Evolutionary conservation across 768 basidiomycete genomes (phyloP).

Genomic region (Hortiboletus flavorubellus): DNA sequence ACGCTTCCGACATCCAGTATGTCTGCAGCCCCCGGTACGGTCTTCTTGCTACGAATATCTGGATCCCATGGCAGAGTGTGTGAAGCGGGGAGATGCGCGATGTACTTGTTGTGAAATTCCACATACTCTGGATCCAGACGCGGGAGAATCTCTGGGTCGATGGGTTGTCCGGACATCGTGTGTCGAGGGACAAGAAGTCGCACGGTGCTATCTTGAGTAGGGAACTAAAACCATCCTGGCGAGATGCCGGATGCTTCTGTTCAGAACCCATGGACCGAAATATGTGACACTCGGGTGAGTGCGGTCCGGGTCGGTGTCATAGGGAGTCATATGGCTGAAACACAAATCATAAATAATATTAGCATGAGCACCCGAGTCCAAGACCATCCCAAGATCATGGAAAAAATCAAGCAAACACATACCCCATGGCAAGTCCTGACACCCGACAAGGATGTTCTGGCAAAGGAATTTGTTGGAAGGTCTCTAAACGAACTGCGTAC

Average conservation of each 20-base stretch:
- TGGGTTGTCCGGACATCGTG: conserved; percentile 38
- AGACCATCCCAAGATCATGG: conserved; percentile 15
- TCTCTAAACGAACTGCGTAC: conserved; percentile 59
- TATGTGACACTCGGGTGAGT: conserved; percentile 1
- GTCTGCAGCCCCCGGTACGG: conserved; percentile 54
- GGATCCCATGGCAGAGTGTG: conserved; percentile 65
- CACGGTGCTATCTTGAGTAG: conserved; percentile 11
- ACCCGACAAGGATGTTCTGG: conserved; percentile 48
- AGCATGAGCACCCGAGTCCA: neutral
- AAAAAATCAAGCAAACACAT: conserved; percentile 38
- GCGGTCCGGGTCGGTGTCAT: conserved; percentile 5
- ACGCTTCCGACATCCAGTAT: conserved; percentile 55
- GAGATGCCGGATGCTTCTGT: neutral
- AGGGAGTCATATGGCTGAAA: neutral
- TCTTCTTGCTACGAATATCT: conserved; percentile 45
- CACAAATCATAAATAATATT: conserved; percentile 2
- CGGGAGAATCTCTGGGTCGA: conserved; percentile 58
- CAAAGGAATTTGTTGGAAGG: conserved; percentile 56
- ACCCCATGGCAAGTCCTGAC: conserved; percentile 41
- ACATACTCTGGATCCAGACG: conserved; percentile 67
- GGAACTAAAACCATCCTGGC: neutral
- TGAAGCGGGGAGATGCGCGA: conserved; percentile 45
- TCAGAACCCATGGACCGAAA: neutral
- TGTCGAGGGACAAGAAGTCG: neutral
- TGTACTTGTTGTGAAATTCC: conserved; percentile 52